phyloP scores from a whole-genome alignment of 129 eudicot genomes.

The Centaurea solstitialis region DNA sequence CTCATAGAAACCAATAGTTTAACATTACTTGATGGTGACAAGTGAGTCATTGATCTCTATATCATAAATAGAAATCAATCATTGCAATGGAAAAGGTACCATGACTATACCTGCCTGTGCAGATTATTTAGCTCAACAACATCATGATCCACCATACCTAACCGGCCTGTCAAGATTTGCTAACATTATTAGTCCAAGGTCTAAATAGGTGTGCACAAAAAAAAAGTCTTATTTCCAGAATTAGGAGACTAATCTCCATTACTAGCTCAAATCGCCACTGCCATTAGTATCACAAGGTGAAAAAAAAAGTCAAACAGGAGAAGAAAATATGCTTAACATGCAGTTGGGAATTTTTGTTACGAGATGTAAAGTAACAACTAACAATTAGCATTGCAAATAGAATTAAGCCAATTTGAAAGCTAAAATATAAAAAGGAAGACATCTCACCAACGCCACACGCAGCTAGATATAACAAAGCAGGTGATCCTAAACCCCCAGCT shows the following conservation, averaged over 20 bases:
- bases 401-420: not conserved
- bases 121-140: constrained; percentile 96
- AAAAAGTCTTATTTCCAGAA: not conserved
- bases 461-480: constrained; percentile 91
- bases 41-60: not conserved
- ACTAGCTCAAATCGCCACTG: not conserved
- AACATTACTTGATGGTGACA: constrained; percentile 15
- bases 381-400: not conserved
- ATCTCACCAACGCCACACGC: constrained; percentile 93
- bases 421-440: not conserved
- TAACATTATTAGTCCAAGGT: not conserved
- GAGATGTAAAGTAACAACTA: constrained; percentile 9
- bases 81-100: constrained; percentile 5
- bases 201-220: not conserved
- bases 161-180: constrained; percentile 52
- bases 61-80: not conserved
- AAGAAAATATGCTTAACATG: not conserved
- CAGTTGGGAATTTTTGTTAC: not conserved
- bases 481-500: constrained; percentile 98
- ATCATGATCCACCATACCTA: constrained; percentile 98
- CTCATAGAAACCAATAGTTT: constrained; percentile 2
- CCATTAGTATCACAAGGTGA: not conserved
- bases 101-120: constrained; percentile 79
- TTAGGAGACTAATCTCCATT: not conserved
- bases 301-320: not conserved